Evolutionary conservation across 345 rosid genomes (phyloP), one percentile per base, ranked within the genome.

Genomic region (Murraya koenigii): DNA sequence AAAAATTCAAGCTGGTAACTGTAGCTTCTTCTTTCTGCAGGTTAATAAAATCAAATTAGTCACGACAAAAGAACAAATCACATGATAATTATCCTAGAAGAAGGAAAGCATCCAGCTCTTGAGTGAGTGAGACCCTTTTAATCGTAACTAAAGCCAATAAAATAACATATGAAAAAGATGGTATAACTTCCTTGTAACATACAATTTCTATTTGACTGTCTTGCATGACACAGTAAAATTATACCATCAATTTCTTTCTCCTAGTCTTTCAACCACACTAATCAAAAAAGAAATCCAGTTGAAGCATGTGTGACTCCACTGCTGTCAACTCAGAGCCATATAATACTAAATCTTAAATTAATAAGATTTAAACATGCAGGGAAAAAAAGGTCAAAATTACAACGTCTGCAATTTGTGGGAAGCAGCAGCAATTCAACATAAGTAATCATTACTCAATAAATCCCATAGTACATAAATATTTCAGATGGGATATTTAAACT

Each of bases 21-120:
- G 64, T 85, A 89, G 76, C 88, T 81, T 81, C 90, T 91, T 86
- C 97, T 90, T 82, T 92, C 99, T 93, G 89, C 56, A 80, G 74
- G 76, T 56, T 14, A 71, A n/a, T 70, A 76, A 66, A 75, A 63
- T 9, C 20, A 62, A 71, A 44, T 28, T 47, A 63, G 39, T 71
- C 0, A 59, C 38, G 30, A 47, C 8, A 41, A 49, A 64, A 67
- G 38, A n/a, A 63, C 4, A 64, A 66, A 47, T 13, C 41, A 19
- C 23, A 23, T 23, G 8, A 55, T 70, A 30, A 52, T 30, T 47
- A 54, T 70, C 30, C 28, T 10, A 49, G 19, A 28, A 28, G 66
- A 70, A 3, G 6, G 8, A 67, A 52, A 28, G 41, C 13, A 25
- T 44, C 17, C 35, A 52, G 58, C 30, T 52, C 23, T 13, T 19